Evolutionary conservation across 768 basidiomycete genomes (phyloP).

Genomic region (Leccinum boreale): DNA sequence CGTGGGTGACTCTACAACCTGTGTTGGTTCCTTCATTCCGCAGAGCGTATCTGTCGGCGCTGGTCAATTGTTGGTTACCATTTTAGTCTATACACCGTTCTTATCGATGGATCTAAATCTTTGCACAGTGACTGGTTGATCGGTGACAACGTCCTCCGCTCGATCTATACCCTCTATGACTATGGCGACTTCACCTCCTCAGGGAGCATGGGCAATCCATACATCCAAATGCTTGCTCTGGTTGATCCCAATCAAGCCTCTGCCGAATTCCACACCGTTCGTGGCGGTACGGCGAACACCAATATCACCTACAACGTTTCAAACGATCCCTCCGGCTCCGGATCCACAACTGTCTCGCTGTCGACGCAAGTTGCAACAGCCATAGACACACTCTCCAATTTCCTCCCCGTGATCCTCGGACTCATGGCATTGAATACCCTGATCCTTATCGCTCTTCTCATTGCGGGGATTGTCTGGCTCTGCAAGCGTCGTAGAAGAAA

Average conservation of each 20-base stretch:
- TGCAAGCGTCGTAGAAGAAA: conserved; percentile 47
- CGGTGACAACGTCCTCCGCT: conserved; percentile 81
- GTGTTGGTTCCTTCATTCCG: conserved; percentile 77
- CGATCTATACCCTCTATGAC: conserved; percentile 79
- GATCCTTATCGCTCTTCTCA: conserved; percentile 54
- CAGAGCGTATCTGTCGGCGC: conserved; percentile 52
- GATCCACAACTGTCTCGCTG: conserved; percentile 48
- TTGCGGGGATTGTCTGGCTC: conserved; percentile 51
- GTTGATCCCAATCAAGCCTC: conserved; percentile 70
- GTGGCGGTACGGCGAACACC: conserved; percentile 60
- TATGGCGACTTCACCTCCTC: conserved; percentile 73
- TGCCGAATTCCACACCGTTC: conserved; percentile 59
- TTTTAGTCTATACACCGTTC: background rate
- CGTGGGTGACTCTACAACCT: conserved; percentile 43
- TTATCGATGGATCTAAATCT: conserved; percentile 4
- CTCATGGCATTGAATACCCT: conserved; percentile 77
- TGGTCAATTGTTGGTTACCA: conserved; percentile 59
- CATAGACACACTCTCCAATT: conserved; percentile 59
- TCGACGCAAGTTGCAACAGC: conserved; percentile 57
- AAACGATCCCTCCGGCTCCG: conserved; percentile 42
- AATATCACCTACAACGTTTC: conserved; percentile 67
- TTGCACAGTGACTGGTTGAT: conserved; percentile 70
- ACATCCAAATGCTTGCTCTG: conserved; percentile 70
- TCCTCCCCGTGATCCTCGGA: conserved; percentile 71
- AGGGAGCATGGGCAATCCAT: conserved; percentile 70